Evolutionary conservation across 2,329 filamentous ascomycete species (phyloP), one percentile per base, ranked within the genome.

Genomic region (Pleomassaria siparia): DNA sequence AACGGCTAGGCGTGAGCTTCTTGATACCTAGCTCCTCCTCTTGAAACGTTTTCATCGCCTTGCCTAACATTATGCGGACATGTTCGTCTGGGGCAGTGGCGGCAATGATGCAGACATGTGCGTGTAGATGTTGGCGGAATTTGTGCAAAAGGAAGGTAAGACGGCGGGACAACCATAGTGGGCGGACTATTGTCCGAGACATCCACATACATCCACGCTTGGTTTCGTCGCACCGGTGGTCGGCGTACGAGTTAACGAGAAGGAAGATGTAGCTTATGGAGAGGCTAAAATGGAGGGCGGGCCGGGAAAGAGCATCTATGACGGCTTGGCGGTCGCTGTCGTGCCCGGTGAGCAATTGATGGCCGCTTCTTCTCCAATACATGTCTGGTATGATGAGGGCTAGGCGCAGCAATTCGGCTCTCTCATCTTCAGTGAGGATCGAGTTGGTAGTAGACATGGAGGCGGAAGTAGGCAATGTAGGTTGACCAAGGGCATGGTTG

Each of bases 201-300:
- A 50, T 40, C 4, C 43, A 50, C 10, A 24, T 18, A 15, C 25
- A 40, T 13, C 15, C 9, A 29, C 44, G 48, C 28, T 50, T 50
- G 25, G 15, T 47, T 44, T 18, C 26, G 16, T 50, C 44, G 40
- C 48, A 50, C 40, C 39, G 44, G 44, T 50, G 48, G 8, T 11
- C 16, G 20, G 43, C 40, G 29, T 50, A 50, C 22, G 40, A 44
- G 44, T 40, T 47, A 32, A 46, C 30, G 2, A 50, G 16, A 12
- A 25, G 15, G 39, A 50, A 40, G 9, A 46, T 13, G 24, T 46
- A 50, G 26, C 24, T 24, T 15, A 26, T 24, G 22, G 10, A 6
- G 40, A 50, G 37, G 12, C 28, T 30, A 22, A 50, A 32, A 29
- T 43, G 16, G 16, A 39, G 39, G 9, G 47, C 47, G 15, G 47